Evolutionary conservation across 2,329 filamentous ascomycete species (phyloP).

Genomic region (Verticillium dahliae): DNA sequence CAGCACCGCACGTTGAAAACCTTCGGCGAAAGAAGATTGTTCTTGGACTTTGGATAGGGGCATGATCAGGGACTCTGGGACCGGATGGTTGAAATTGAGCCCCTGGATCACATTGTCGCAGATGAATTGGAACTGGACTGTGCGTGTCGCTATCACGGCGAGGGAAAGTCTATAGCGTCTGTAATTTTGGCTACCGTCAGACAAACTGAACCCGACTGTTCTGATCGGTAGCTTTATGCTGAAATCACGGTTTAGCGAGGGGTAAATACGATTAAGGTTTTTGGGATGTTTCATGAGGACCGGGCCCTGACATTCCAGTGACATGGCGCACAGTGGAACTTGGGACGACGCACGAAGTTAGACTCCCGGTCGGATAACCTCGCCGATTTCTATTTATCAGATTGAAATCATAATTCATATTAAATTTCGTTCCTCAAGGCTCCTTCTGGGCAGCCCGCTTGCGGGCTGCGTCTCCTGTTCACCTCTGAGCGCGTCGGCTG

Average conservation of each 20-base stretch:
- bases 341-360: background rate
- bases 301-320: background rate
- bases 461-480: background rate
- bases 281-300: background rate
- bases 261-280: background rate
- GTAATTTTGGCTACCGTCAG: background rate
- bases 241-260: background rate
- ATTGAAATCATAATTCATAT: background rate
- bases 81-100: background rate
- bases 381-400: background rate
- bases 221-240: background rate
- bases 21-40: background rate
- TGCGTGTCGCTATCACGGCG: background rate
- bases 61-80: background rate
- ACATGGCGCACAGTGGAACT: background rate
- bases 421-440: background rate
- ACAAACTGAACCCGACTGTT: background rate
- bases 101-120: background rate
- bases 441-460: background rate
- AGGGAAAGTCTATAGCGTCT: background rate
- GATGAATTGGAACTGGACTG: background rate
- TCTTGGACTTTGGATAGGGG: background rate
- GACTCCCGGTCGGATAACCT: background rate
- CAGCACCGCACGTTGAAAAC: background rate
- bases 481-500: no score